Percentiles rank a stretch among this genome's conserved stretches.
Evolutionary conservation across 225 moss, liverwort and hornwort species (phyloP).

Genomic region (Pseudisothecium myosuroides): DNA sequence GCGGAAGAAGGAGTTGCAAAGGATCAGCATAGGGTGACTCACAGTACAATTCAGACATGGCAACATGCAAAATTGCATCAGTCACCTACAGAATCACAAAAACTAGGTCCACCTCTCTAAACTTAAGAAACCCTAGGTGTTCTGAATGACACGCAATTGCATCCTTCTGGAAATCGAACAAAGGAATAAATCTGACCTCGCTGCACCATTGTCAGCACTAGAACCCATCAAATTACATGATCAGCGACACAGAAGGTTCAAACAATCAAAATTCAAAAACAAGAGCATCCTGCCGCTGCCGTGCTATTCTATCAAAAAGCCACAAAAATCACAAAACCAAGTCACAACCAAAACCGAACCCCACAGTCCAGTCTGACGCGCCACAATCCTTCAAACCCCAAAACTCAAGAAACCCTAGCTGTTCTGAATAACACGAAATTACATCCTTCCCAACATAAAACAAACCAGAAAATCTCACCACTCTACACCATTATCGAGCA

Average conservation of each 20-base stretch:
- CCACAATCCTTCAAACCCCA: neutral
- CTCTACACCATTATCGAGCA: neutral
- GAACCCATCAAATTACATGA: neutral
- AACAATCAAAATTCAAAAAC: neutral
- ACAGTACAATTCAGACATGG: neutral
- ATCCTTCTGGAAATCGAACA: neutral
- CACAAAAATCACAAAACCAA: neutral
- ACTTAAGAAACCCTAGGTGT: neutral
- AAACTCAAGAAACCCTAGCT: neutral
- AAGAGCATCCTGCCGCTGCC: neutral
- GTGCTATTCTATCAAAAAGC: neutral
- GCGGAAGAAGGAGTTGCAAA: neutral
- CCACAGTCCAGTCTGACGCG: neutral
- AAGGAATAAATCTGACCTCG: neutral
- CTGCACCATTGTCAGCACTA: neutral
- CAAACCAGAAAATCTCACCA: neutral
- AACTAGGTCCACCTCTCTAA: neutral
- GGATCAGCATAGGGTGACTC: neutral
- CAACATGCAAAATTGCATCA: neutral
- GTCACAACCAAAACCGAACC: neutral
- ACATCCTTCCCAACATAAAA: neutral
- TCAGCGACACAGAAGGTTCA: neutral
- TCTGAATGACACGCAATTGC: neutral
- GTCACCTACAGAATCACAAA: neutral
- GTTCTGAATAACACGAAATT: neutral